Base-by-base conservation (phyloP, 1,139 yeast species). In the Diutina siamensis region DNA sequence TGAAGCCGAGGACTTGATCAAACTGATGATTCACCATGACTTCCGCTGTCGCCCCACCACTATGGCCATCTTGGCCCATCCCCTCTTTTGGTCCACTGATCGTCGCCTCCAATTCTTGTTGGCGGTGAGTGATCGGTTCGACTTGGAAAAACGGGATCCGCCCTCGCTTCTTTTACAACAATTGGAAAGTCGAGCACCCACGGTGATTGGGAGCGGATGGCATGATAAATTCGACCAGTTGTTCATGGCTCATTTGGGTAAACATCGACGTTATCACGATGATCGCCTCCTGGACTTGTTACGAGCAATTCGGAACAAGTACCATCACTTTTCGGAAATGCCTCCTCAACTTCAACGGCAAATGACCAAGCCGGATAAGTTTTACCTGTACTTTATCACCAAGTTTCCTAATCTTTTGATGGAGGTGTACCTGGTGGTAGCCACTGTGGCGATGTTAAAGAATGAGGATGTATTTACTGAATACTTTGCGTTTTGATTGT, bases 321-420 rank as follows among this genome's bases (percentile, higher is more conserved):
- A 84, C 58, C 96, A 87, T 60, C 99, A 92, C 61, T 92, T 76
- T 61, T 87, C 87, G 62, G 98, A 94, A 57, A 66, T 89, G 61
- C 95, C 97, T 1, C 70, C 66, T 4, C 71, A 66, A 19, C 65
- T 89, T 47, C 63, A 75, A 67, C 28, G 61, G 55, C 51, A 76
- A 48, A 83, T 92, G 79, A 82, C 86, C 20, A 83, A 94, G 0
- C 97, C 97, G 0, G 78, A 77, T 47, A 95, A 94, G 1, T 92
- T 85, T 59, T 83, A 87, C 61, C 63, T 67, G 44, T 92, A 84
- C 59, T 92, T 87, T 62, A 77, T 78, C 44, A 59, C 63, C 32
- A 74, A 78, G 56, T 92, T 89, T 58, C 98, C 99, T 1, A 71
- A 74, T 47, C 63, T 92, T 55, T 64, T 92, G 54, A 78, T 89